Evolutionary conservation across 306 rosid genomes (phyloP).

Genomic region (Nissolia schottii): DNA sequence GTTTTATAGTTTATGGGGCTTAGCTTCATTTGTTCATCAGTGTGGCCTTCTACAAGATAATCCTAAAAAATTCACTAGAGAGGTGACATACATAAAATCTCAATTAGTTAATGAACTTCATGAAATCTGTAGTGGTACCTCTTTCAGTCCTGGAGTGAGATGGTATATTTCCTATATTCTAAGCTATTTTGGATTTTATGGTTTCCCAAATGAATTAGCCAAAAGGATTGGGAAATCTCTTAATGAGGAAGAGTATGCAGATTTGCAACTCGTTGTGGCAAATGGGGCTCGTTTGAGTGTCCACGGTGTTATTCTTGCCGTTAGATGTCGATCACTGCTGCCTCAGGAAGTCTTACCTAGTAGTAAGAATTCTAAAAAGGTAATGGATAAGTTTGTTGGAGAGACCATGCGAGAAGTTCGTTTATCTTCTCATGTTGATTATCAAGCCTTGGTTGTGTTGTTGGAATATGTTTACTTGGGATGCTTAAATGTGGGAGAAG

Average conservation of each 20-base stretch:
- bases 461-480: constrained; percentile 72
- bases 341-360: constrained; percentile 37
- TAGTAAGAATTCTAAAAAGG: constrained; percentile 19
- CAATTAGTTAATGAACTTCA: constrained; percentile 47
- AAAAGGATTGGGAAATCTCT: constrained; percentile 58
- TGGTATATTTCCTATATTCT: constrained; percentile 71
- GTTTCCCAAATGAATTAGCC: constrained; percentile 70
- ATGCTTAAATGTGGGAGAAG: constrained; percentile 51
- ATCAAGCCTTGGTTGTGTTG: constrained; percentile 51
- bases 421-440: constrained; percentile 64
- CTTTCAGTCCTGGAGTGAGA: constrained; percentile 52
- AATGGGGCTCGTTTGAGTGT: constrained; percentile 49
- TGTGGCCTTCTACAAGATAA: constrained; percentile 29
- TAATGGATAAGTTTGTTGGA: constrained; percentile 4
- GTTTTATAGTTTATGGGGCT: constrained; percentile 62
- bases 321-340: constrained; percentile 64
- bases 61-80: constrained; percentile 16
- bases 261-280: constrained; percentile 47
- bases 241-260: constrained; percentile 49
- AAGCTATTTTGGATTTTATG: constrained; percentile 63
- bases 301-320: constrained; percentile 72
- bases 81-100: constrained; percentile 29
- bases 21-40: constrained; percentile 57
- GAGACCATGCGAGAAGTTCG: constrained; percentile 44
- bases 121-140: constrained; percentile 40